These are phyloP conservation scores for Pistacia vera DNA, from an alignment of 345 rosid genomes.

Conservation along the genomic window DNA sequence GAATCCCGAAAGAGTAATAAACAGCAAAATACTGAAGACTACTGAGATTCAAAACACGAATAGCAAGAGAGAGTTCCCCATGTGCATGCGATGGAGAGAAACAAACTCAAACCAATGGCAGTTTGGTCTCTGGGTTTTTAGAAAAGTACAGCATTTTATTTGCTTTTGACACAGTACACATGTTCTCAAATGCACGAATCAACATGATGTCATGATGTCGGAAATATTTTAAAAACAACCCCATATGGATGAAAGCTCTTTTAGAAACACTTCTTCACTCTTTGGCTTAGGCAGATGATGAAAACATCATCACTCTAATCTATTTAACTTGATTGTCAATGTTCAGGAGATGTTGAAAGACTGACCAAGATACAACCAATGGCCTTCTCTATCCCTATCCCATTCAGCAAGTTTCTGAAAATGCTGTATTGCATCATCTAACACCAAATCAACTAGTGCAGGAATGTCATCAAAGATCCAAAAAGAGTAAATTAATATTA, in stretches of 20 bases:
- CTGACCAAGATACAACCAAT: background rate
- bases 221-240: background rate
- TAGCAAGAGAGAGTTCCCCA: background rate
- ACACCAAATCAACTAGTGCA: background rate
- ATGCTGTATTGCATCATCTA: background rate
- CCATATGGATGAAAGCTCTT: background rate
- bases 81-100: no score
- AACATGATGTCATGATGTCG: background rate
- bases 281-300: background rate
- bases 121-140: background rate
- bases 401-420: background rate
- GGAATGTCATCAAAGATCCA: slow-evolving; percentile 1
- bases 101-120: background rate
- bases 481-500: background rate
- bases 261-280: background rate
- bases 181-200: background rate
- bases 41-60: background rate
- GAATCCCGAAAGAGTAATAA: background rate
- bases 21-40: background rate
- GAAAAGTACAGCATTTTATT: background rate
- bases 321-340: background rate
- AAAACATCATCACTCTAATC: background rate
- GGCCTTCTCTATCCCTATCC: background rate
- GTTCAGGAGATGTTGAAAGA: background rate
- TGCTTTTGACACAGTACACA: background rate